A percentile compares a stretch with the other conserved stretches of the same genome.
Conservation (phyloP, 306 rosid species). For the Styphnolobium japonicum region DNA sequence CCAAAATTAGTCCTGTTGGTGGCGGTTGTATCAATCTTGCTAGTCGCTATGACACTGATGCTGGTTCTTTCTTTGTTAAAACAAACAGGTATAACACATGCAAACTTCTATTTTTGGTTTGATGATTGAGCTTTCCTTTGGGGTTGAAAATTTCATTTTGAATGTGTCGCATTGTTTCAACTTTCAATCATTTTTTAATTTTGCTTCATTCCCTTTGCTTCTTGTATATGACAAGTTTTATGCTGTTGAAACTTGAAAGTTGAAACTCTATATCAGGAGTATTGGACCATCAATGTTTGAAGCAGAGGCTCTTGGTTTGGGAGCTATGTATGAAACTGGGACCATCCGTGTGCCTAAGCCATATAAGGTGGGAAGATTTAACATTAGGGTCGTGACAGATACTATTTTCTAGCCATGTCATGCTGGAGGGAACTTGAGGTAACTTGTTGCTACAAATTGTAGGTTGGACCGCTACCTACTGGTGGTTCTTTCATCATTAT, state of each 20-base stretch:
- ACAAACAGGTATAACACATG: slow-evolving; percentile 67
- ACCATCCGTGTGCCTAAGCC: slow-evolving; percentile 87
- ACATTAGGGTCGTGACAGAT: neutral
- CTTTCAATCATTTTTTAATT: neutral
- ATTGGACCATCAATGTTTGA: slow-evolving; percentile 94
- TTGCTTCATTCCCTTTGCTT: neutral
- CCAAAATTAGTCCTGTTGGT: slow-evolving; percentile 73
- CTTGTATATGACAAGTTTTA: neutral
- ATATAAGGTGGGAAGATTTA: slow-evolving; percentile 62
- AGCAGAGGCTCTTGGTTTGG: slow-evolving; percentile 93
- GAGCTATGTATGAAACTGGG: slow-evolving; percentile 77
- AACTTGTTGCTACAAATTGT: slow-evolving; percentile 37
- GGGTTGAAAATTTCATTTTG: neutral
- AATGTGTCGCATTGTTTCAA: neutral
- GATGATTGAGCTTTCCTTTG: neutral
- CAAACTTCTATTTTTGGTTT: neutral
- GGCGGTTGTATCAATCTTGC: slow-evolving; percentile 94
- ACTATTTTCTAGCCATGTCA: neutral
- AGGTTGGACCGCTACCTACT: slow-evolving; percentile 81
- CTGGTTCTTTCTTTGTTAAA: slow-evolving; percentile 87
- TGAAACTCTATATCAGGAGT: slow-evolving; percentile 66
- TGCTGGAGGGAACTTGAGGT: slow-evolving; percentile 14
- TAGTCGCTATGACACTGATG: slow-evolving; percentile 76
- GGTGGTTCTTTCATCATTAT: slow-evolving; percentile 94
- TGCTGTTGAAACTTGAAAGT: slow-evolving; percentile 32